Evolutionary conservation across 805 yeast species (phyloP).

Genomic region (Saccharomycopsis sp.): DNA sequence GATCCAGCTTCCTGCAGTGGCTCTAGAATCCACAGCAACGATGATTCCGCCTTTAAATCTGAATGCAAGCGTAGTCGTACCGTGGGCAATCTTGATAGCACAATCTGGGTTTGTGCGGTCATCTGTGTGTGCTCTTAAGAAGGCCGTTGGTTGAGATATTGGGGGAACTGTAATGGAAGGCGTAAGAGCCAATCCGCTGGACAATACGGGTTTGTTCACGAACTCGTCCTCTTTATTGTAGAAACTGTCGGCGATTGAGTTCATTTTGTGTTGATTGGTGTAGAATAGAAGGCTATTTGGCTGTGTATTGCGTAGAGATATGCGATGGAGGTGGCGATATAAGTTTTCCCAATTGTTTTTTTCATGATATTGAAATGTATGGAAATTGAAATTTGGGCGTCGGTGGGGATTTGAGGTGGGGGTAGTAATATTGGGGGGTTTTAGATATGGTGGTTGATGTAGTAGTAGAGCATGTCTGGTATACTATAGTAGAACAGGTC

Average conservation of each 20-base stretch:
- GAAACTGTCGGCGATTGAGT: conserved; percentile 17
- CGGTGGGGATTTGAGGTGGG: too few relatives aligned
- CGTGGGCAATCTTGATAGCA: conserved; percentile 94
- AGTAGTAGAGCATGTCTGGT: too few relatives aligned
- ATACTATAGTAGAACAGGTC: too few relatives aligned
- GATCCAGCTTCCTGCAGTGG: conserved; percentile 96
- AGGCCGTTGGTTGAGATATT: conserved; percentile 82
- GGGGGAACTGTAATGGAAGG: conserved; percentile 75
- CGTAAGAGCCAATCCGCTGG: conserved; percentile 27
- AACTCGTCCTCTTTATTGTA: conserved; percentile 1
- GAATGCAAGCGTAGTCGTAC: conserved; percentile 97
- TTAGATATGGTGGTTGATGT: too few relatives aligned
- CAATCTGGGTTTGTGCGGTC: conserved; percentile 90
- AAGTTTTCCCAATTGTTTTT: too few relatives aligned
- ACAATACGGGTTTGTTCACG: not conserved
- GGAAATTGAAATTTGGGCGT: too few relatives aligned
- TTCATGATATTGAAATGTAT: too few relatives aligned
- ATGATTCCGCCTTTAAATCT: conserved; percentile 92
- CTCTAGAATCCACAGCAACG: conserved; percentile 97
- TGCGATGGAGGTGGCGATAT: not conserved
- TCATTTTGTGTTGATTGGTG: conserved; percentile 10
- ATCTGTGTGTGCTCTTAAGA: conserved; percentile 96
- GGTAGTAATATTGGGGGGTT: too few relatives aligned
- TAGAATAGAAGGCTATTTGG: too few relatives aligned
- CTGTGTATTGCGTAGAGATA: too few relatives aligned